A percentile compares a stretch with the other conserved stretches of the same genome.
These are phyloP conservation scores for Scheffersomyces titani DNA, from an alignment of 1,139 yeast species.

Conservation along the genomic window DNA sequence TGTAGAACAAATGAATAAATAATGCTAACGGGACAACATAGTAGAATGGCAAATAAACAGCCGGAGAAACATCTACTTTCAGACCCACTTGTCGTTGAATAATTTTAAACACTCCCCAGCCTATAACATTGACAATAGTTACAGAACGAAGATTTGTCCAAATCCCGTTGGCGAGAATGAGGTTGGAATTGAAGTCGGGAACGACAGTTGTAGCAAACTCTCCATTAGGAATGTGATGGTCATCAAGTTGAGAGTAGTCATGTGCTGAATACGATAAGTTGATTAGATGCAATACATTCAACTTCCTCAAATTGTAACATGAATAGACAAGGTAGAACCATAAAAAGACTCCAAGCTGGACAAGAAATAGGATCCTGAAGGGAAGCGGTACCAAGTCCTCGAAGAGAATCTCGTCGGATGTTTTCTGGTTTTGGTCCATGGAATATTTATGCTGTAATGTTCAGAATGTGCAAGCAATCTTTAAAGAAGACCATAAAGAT, in stretches of 20 bases:
- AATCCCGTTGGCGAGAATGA: slow-evolving; percentile 34
- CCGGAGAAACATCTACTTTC: neutral
- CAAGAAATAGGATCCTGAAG: slow-evolving; percentile 32
- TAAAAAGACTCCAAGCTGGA: slow-evolving; percentile 33
- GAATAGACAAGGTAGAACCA: slow-evolving; percentile 37
- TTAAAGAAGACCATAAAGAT: neutral
- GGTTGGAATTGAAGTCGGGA: slow-evolving; percentile 36
- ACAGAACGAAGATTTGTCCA: slow-evolving; percentile 26
- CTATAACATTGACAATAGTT: slow-evolving; percentile 20
- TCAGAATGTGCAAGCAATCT: neutral
- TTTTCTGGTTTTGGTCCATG: neutral
- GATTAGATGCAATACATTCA: slow-evolving; percentile 39
- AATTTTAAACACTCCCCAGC: slow-evolving; percentile 23
- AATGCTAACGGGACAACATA: slow-evolving; percentile 9
- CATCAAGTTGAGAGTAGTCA: slow-evolving; percentile 34
- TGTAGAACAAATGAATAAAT: slow-evolving; percentile 10
- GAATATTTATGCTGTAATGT: neutral
- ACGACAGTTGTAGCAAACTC: slow-evolving; percentile 33
- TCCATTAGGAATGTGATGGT: slow-evolving; percentile 23
- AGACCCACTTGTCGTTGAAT: slow-evolving; percentile 13
- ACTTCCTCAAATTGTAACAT: slow-evolving; percentile 21
- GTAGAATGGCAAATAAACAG: neutral
- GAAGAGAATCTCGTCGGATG: slow-evolving; percentile 3
- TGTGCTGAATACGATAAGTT: slow-evolving; percentile 41
- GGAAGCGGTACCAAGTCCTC: slow-evolving; percentile 37